Evolutionary conservation across 1,284 basidiomycete species (phyloP).

Genomic region (Cryptococcus wingfieldii): DNA sequence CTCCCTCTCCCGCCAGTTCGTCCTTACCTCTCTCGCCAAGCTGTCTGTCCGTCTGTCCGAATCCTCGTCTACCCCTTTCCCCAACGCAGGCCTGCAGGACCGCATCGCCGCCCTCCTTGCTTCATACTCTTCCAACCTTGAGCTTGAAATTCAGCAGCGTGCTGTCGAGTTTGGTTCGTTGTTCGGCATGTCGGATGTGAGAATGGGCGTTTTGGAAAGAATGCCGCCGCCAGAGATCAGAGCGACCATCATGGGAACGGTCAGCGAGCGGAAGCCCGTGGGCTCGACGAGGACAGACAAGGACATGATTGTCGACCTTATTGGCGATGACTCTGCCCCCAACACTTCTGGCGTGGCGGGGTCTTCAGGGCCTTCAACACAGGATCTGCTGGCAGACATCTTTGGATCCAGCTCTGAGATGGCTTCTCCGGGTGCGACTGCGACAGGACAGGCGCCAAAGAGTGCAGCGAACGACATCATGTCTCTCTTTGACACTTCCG

Average conservation of each 20-base stretch:
- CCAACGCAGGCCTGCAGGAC: slow-evolving; percentile 65
- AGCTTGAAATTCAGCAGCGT: slow-evolving; percentile 93
- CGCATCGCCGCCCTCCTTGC: slow-evolving; percentile 72
- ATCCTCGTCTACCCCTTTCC: slow-evolving; percentile 30
- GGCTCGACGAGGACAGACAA: slow-evolving; percentile 75
- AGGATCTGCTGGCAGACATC: slow-evolving; percentile 89
- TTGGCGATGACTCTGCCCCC: slow-evolving; percentile 64
- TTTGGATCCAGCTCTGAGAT: slow-evolving; percentile 61
- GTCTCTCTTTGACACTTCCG: slow-evolving; percentile 66
- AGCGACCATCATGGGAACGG: slow-evolving; percentile 85
- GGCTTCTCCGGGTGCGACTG: slow-evolving; percentile 47
- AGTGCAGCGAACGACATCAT: slow-evolving; percentile 84
- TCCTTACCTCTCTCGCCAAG: slow-evolving; percentile 85
- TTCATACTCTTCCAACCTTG: slow-evolving; percentile 74
- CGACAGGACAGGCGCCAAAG: slow-evolving; percentile 42
- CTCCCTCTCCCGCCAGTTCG: slow-evolving; percentile 84
- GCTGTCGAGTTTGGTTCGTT: slow-evolving; percentile 90
- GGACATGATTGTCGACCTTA: slow-evolving; percentile 66
- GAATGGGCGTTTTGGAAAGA: slow-evolving; percentile 87
- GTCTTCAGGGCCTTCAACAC: slow-evolving; percentile 62
- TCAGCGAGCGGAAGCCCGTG: slow-evolving; percentile 86
- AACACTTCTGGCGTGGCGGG: slow-evolving; percentile 21
- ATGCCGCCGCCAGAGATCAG: slow-evolving; percentile 98
- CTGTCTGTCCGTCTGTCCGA: slow-evolving; percentile 67
- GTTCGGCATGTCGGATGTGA: slow-evolving; percentile 66